These are phyloP conservation scores for Aureobasidium sp. DNA, from an alignment of 2,329 filamentous ascomycete genomes.

Conservation along the genomic window DNA sequence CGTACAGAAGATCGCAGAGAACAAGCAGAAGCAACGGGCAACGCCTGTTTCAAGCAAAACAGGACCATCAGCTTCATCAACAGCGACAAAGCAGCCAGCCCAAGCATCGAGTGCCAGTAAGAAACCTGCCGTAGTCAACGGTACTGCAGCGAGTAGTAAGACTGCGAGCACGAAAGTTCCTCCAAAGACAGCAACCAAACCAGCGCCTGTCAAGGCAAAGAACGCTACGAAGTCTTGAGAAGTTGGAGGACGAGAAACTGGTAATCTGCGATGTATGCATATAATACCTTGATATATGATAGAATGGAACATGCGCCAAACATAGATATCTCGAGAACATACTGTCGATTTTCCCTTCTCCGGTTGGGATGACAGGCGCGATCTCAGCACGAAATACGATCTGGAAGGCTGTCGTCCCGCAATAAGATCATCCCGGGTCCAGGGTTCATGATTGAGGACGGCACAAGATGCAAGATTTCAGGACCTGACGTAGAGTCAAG, in stretches of 20 bases:
- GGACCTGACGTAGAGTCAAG: not conserved
- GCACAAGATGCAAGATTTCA: not conserved
- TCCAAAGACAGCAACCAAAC: not conserved
- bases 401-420: not conserved
- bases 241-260: not conserved
- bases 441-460: not conserved
- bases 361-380: not conserved
- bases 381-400: not conserved
- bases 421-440: not conserved
- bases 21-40: conserved; percentile 14
- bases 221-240: not conserved
- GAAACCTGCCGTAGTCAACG: not conserved
- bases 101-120: not conserved
- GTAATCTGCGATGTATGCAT: too few relatives aligned
- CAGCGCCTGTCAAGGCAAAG: not conserved
- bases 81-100: not conserved
- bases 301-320: not conserved
- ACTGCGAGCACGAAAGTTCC: not conserved
- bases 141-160: conserved; percentile 4
- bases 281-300: not conserved
- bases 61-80: not conserved
- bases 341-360: not conserved
- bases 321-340: not conserved
- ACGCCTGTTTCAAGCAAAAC: not conserved
- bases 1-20: conserved; percentile 20